phyloP scores from a whole-genome alignment of 1,139 yeast genomes.

The Candida sojae region DNA sequence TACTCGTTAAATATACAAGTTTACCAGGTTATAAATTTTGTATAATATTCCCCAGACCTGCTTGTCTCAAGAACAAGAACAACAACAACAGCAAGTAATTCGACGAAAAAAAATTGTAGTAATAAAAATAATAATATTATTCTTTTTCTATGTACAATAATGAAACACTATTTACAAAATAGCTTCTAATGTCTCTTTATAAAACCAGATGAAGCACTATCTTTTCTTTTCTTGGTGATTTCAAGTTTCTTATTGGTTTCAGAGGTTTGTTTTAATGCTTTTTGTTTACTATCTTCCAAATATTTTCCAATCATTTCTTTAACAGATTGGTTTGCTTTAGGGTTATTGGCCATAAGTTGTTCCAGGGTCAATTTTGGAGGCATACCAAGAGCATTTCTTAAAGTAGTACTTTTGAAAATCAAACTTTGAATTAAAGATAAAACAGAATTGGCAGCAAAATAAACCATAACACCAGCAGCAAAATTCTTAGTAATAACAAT shows the following conservation, averaged over 20 bases:
- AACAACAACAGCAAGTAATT: too few relatives aligned
- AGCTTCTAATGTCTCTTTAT: slow-evolving; percentile 39
- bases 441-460: slow-evolving; percentile 79
- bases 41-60: too few relatives aligned
- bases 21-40: too few relatives aligned
- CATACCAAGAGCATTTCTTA: slow-evolving; percentile 62
- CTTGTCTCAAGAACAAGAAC: too few relatives aligned
- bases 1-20: neutral
- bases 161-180: too few relatives aligned
- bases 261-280: slow-evolving; percentile 35
- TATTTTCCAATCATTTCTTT: slow-evolving; percentile 43
- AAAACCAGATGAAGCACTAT: slow-evolving; percentile 33
- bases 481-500: slow-evolving; percentile 84
- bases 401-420: slow-evolving; percentile 56
- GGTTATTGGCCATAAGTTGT: slow-evolving; percentile 19
- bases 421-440: slow-evolving; percentile 73
- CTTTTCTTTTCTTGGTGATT: slow-evolving; percentile 41
- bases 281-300: slow-evolving; percentile 33
- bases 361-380: slow-evolving; percentile 51
- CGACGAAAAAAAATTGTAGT: too few relatives aligned
- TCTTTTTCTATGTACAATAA: too few relatives aligned
- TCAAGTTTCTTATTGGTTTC: slow-evolving; percentile 40
- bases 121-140: too few relatives aligned
- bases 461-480: slow-evolving; percentile 81
- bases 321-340: slow-evolving; percentile 18